Conservation (phyloP, 768 basidiomycete genomes). For the Mycena rosella region DNA sequence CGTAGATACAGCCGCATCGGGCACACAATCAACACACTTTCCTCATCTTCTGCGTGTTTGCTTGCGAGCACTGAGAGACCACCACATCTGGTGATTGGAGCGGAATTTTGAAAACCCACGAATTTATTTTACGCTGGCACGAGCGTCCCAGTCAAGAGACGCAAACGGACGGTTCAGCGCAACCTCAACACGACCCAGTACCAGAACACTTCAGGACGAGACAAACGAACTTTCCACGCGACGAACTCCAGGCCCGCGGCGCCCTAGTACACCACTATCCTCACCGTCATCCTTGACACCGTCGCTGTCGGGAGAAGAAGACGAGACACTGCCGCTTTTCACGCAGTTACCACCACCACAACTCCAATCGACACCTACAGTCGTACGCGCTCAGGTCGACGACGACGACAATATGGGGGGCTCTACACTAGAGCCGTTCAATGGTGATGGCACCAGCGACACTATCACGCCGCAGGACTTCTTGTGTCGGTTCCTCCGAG, state of each 20-base stretch:
- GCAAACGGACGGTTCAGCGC: too few species aligned
- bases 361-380: background rate
- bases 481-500: background rate
- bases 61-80: too few species aligned
- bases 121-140: background rate
- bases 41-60: too few species aligned
- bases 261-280: too few species aligned
- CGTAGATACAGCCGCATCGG: too few species aligned
- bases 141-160: too few species aligned
- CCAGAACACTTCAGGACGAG: too few species aligned
- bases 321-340: background rate
- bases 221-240: too few species aligned
- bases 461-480: background rate
- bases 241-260: too few species aligned
- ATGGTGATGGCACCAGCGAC: background rate
- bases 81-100: background rate
- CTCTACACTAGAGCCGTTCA: background rate
- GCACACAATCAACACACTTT: too few species aligned
- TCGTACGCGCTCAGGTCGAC: background rate
- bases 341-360: background rate
- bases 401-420: background rate
- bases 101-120: background rate
- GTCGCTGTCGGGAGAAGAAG: background rate
- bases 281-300: too few species aligned
- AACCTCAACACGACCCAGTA: too few species aligned